phyloP scores from a whole-genome alignment of 768 basidiomycete species.

The Sutorius australiensis region DNA sequence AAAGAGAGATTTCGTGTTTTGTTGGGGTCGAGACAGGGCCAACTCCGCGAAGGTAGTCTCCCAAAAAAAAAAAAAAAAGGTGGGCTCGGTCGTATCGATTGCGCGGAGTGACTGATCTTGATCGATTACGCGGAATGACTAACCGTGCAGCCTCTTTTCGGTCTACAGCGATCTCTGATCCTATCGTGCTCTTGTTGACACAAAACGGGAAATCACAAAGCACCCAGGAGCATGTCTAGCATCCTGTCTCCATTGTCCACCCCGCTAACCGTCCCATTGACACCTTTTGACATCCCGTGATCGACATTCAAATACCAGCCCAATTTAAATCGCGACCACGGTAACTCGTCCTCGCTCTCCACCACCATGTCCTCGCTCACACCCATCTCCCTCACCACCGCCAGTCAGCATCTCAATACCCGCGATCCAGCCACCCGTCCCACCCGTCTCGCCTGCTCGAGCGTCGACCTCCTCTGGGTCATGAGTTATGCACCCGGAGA shows the following conservation, averaged over 20 bases:
- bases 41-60: slow-evolving; percentile 24
- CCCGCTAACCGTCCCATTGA: background rate
- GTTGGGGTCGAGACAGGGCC: slow-evolving; percentile 1
- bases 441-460: slow-evolving; percentile 41
- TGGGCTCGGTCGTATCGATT: too few species aligned
- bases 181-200: slow-evolving; percentile 26
- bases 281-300: slow-evolving; percentile 3
- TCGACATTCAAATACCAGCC: slow-evolving; percentile 16
- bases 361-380: slow-evolving; percentile 3
- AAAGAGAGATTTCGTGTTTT: slow-evolving; percentile 5
- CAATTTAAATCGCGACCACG: slow-evolving; percentile 25
- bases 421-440: slow-evolving; percentile 6
- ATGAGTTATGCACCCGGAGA: slow-evolving; percentile 60
- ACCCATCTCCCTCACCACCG: slow-evolving; percentile 5
- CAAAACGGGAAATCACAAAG: slow-evolving; percentile 19
- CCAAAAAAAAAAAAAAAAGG: too few species aligned
- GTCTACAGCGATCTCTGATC: too few species aligned
- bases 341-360: background rate
- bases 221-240: background rate
- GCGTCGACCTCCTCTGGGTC: slow-evolving; percentile 56
- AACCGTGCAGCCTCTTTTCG: too few species aligned
- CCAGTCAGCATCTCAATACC: slow-evolving; percentile 8
- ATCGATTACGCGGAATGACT: background rate
- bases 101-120: slow-evolving; percentile 7
- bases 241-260: slow-evolving; percentile 10